Evolutionary conservation across 2,329 filamentous ascomycete species (phyloP).

Genomic region (Aspergillus bombycis): DNA sequence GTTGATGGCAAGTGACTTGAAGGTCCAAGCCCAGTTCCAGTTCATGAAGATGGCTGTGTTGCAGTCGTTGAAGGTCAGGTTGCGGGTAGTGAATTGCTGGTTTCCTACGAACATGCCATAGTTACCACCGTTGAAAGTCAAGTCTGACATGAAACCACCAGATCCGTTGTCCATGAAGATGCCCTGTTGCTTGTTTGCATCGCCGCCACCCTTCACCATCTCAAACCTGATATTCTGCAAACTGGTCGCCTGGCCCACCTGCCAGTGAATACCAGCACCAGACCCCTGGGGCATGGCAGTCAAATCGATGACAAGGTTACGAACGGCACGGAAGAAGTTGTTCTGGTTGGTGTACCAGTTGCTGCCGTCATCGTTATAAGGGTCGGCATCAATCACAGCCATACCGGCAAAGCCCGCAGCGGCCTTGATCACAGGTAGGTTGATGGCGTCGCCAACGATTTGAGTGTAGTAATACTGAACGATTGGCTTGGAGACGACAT

Average conservation of each 20-base stretch:
- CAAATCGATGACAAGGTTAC: slow-evolving; percentile 80
- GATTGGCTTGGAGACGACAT: slow-evolving; percentile 77
- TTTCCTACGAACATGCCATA: slow-evolving; percentile 79
- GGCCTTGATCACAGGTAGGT: slow-evolving; percentile 75
- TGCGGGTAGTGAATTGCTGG: slow-evolving; percentile 86
- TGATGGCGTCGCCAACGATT: slow-evolving; percentile 77
- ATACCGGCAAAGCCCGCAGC: slow-evolving; percentile 75
- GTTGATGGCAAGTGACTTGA: slow-evolving; percentile 76
- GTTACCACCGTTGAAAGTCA: slow-evolving; percentile 80
- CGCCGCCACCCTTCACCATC: slow-evolving; percentile 69
- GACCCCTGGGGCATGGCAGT: slow-evolving; percentile 63
- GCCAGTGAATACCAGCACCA: slow-evolving; percentile 79
- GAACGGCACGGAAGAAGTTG: slow-evolving; percentile 82
- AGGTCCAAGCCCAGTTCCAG: slow-evolving; percentile 88
- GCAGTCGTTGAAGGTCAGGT: slow-evolving; percentile 79
- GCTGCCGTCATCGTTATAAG: slow-evolving; percentile 69
- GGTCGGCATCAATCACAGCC: slow-evolving; percentile 85
- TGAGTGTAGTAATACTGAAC: slow-evolving; percentile 92
- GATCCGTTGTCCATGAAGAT: slow-evolving; percentile 86
- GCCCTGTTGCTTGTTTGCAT: slow-evolving; percentile 70
- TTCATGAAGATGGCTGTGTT: slow-evolving; percentile 85
- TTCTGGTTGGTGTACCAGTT: slow-evolving; percentile 81
- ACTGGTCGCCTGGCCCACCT: slow-evolving; percentile 80
- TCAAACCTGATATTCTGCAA: slow-evolving; percentile 81
- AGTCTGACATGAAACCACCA: slow-evolving; percentile 80